A percentile compares a stretch with the other conserved stretches of the same genome.
Evolutionary conservation across 306 rosid species (phyloP).

Genomic region (Vigna unguiculata): DNA sequence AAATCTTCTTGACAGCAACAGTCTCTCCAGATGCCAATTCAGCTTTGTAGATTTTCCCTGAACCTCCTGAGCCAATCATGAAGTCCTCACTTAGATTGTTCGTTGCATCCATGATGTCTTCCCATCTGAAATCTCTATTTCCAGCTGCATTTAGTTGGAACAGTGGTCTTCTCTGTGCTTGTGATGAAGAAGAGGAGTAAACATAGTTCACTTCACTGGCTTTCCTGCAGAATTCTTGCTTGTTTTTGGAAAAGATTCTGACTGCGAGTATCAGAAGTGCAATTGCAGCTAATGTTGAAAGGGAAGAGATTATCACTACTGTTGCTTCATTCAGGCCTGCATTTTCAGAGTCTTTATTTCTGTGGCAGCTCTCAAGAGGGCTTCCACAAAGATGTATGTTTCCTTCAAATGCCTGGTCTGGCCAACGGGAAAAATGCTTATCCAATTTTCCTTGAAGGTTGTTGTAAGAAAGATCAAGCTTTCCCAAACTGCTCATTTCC

Average conservation of each 20-base stretch:
- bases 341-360: conserved; percentile 31
- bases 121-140: conserved; percentile 78
- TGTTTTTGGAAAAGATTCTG: conserved; percentile 57
- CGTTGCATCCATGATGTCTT: conserved; percentile 89
- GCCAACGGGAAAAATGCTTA: conserved; percentile 77
- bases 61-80: conserved; percentile 90
- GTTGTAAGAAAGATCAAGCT: conserved; percentile 87
- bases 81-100: conserved; percentile 77
- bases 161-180: conserved; percentile 67
- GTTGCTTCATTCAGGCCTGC: conserved; percentile 59
- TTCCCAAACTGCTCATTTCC: conserved; percentile 88
- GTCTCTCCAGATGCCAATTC: conserved; percentile 74
- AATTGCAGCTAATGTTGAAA: conserved; percentile 75
- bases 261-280: conserved; percentile 61
- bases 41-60: conserved; percentile 90
- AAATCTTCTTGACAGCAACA: conserved; percentile 87
- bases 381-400: conserved; percentile 78
- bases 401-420: conserved; percentile 70
- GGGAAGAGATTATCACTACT: conserved; percentile 64
- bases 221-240: conserved; percentile 52
- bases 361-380: conserved; percentile 64
- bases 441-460: conserved; percentile 70
- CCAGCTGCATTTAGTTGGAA: conserved; percentile 63
- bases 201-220: conserved; percentile 61
- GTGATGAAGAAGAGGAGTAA: conserved; percentile 79